phyloP scores from a whole-genome alignment of 2,329 filamentous ascomycete genomes.

The Graphilbum fragrans region DNA sequence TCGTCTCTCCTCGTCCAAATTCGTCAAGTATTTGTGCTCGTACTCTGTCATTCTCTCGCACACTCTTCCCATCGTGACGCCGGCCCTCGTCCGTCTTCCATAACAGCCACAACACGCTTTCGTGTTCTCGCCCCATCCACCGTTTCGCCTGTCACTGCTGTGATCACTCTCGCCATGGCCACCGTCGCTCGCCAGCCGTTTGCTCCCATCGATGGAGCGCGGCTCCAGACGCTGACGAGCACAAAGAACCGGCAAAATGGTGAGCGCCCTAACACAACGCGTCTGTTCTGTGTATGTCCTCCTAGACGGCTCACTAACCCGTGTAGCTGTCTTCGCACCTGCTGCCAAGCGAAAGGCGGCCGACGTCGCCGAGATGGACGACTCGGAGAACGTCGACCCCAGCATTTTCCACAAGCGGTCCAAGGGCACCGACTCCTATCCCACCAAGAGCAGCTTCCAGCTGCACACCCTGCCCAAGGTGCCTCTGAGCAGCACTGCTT shows the following conservation, averaged over 20 bases:
- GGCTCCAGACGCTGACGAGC: constrained; percentile 60
- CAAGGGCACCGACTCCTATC: constrained; percentile 34
- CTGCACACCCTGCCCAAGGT: constrained; percentile 14
- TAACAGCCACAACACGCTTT: neutral
- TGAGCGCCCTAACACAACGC: constrained; percentile 25
- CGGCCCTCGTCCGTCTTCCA: neutral
- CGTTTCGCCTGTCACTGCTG: neutral
- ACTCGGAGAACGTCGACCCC: constrained; percentile 53
- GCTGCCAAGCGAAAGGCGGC: constrained; percentile 46
- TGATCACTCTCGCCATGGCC: constrained; percentile 30
- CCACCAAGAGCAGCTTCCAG: constrained; percentile 33
- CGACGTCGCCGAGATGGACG: constrained; percentile 34
- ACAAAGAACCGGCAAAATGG: constrained; percentile 69
- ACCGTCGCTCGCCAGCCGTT: constrained; percentile 58
- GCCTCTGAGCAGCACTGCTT: neutral
- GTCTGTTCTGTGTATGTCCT: too few relatives aligned
- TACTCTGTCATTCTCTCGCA: too few relatives aligned
- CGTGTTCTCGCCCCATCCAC: neutral
- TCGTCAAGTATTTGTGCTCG: too few relatives aligned
- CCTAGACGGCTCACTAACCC: neutral
- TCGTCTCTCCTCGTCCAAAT: too few relatives aligned
- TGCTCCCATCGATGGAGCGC: constrained; percentile 55
- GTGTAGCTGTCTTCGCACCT: constrained; percentile 25
- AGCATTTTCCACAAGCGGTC: constrained; percentile 43
- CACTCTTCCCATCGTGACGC: neutral